Percentiles rank a stretch among this genome's conserved stretches.
Conservation (phyloP, 495 filamentous ascomycete genomes). For the Filosporella fistucella region DNA sequence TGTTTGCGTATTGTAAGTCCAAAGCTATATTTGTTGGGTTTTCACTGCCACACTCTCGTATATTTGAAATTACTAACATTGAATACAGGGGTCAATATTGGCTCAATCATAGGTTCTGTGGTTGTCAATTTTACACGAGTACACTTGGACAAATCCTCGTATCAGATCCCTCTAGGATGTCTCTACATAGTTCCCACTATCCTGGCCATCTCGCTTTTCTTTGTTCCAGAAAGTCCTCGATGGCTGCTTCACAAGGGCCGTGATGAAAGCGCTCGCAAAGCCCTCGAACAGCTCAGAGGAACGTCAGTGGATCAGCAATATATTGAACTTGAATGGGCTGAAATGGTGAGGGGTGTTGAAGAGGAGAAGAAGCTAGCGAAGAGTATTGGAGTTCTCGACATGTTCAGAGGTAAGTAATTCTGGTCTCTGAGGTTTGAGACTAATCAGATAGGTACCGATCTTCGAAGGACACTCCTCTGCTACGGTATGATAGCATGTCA, state of each 20-base stretch:
- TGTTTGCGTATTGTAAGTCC: constrained; percentile 16
- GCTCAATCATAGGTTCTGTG: constrained; percentile 53
- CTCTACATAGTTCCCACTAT: constrained; percentile 52
- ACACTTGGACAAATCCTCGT: constrained; percentile 39
- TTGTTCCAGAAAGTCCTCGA: constrained; percentile 58
- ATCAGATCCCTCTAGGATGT: constrained; percentile 55
- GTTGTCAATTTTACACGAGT: constrained; percentile 53
- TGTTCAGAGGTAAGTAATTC: constrained; percentile 10
- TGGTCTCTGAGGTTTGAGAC: not conserved
- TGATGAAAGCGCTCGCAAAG: constrained; percentile 34
- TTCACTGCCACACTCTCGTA: too few species aligned
- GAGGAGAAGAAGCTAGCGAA: constrained; percentile 32
- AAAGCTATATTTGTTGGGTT: constrained; percentile 6
- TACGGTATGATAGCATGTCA: constrained; percentile 3
- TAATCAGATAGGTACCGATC: constrained; percentile 32
- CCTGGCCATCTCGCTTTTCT: constrained; percentile 45
- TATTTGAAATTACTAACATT: constrained; percentile 2
- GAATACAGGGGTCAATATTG: constrained; percentile 25
- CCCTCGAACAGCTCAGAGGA: constrained; percentile 1
- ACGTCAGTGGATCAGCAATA: constrained; percentile 1
- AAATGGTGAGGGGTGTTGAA: constrained; percentile 24
- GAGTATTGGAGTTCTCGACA: constrained; percentile 1
- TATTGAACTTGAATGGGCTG: constrained; percentile 10
- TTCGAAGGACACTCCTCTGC: constrained; percentile 29
- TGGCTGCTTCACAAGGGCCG: constrained; percentile 50